Conservation (phyloP, 768 basidiomycete species). For the Tricholoma bakamatsutake region DNA sequence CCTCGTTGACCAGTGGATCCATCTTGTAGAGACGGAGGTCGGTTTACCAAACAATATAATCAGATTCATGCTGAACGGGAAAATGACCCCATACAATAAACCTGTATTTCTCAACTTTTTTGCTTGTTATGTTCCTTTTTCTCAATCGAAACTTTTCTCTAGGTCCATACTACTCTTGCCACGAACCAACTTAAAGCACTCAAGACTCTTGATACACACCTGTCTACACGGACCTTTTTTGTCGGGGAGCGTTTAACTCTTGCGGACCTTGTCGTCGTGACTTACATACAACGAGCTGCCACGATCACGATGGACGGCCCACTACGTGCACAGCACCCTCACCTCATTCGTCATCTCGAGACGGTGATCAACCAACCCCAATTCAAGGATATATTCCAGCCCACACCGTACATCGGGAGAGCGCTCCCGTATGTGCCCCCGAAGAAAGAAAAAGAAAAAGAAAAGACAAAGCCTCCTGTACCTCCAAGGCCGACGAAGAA, state of each 20-base stretch:
- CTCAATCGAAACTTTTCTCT: not conserved
- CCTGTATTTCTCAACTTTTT: constrained; percentile 41
- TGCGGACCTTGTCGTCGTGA: constrained; percentile 75
- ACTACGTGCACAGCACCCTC: constrained; percentile 60
- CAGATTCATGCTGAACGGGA: constrained; percentile 37
- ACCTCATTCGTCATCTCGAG: constrained; percentile 79
- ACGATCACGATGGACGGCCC: constrained; percentile 57
- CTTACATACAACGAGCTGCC: constrained; percentile 49
- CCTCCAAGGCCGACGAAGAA: constrained; percentile 57
- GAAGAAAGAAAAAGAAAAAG: constrained; percentile 61
- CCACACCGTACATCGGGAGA: constrained; percentile 61
- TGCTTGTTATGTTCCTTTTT: not conserved
- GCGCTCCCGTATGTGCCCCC: constrained; percentile 66
- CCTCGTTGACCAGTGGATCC: constrained; percentile 80
- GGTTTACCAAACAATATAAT: constrained; percentile 31
- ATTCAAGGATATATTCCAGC: constrained; percentile 61
- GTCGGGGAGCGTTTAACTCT: constrained; percentile 93
- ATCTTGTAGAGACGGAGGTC: constrained; percentile 68
- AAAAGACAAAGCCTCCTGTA: constrained; percentile 36
- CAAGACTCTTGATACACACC: constrained; percentile 64
- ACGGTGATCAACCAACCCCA: constrained; percentile 83
- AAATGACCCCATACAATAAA: constrained; percentile 71
- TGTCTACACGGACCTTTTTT: constrained; percentile 79
- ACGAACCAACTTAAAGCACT: constrained; percentile 57
- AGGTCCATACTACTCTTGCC: constrained; percentile 53